Evolutionary conservation across 257 asterid genomes (phyloP).

Genomic region (Lantana camara): DNA sequence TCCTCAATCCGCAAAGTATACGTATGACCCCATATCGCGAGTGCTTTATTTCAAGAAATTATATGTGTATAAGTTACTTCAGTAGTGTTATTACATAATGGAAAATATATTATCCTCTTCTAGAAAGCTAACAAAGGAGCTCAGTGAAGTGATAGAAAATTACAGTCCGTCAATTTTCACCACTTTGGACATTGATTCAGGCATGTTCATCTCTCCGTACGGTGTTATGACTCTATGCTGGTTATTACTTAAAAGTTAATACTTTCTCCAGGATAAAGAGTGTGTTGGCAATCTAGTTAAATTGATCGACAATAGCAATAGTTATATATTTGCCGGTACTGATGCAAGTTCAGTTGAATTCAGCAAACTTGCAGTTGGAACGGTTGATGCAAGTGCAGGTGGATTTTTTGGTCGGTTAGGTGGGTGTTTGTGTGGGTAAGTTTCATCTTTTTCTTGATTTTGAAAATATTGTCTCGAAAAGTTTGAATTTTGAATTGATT

Average conservation of each 20-base stretch:
- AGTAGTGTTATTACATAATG: not conserved
- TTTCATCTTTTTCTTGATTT: no score
- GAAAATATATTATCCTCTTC: constrained; percentile 14
- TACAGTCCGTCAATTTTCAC: constrained; percentile 77
- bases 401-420: no score
- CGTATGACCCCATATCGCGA: constrained; percentile 41
- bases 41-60: no score
- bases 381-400: no score
- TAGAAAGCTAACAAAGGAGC: constrained; percentile 96
- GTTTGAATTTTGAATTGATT: no score
- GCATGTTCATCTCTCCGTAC: constrained; percentile 39
- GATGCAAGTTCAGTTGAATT: constrained; percentile 88
- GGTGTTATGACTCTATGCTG: constrained; percentile 22
- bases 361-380: constrained; percentile 92
- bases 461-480: no score
- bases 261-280: constrained; percentile 76
- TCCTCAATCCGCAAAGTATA: constrained; percentile 82
- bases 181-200: constrained; percentile 95
- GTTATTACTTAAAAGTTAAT: constrained; percentile 16
- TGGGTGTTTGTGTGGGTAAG: no score
- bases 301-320: constrained; percentile 89
- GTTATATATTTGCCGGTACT: constrained; percentile 85
- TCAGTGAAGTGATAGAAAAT: constrained; percentile 85
- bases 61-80: not conserved
- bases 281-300: constrained; percentile 92